phyloP scores from a whole-genome alignment of 108 stramenopile species.

The Discostella pseudostelligera region DNA sequence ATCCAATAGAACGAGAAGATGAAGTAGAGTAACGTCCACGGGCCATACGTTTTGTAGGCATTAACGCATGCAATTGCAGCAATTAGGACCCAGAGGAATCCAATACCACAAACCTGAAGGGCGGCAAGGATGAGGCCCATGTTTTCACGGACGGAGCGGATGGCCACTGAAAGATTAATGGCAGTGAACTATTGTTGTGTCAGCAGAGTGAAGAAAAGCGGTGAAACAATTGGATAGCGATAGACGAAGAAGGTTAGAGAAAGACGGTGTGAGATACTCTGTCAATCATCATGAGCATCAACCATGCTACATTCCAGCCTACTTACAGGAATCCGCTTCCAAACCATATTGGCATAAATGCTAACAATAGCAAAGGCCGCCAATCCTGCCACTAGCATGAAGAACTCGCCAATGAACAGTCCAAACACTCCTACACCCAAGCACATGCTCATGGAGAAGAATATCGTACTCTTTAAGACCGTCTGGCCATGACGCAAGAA shows the following conservation, averaged over 20 bases:
- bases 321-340: background rate
- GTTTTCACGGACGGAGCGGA: constrained; percentile 52
- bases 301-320: too few species aligned
- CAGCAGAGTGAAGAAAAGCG: too few species aligned
- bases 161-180: constrained; percentile 23
- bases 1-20: constrained; percentile 63
- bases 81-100: constrained; percentile 53
- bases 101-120: constrained; percentile 37
- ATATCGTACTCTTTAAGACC: constrained; percentile 45
- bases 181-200: background rate
- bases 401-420: constrained; percentile 10
- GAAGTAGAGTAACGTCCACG: background rate
- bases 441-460: constrained; percentile 36
- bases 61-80: constrained; percentile 4
- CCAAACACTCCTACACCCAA: constrained; percentile 39
- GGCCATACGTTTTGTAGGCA: background rate
- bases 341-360: background rate
- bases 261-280: background rate
- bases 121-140: constrained; percentile 48
- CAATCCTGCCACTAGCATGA: constrained; percentile 10
- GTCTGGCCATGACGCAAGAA: background rate
- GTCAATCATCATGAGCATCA: too few species aligned
- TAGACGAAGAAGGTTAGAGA: background rate
- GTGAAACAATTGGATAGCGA: too few species aligned
- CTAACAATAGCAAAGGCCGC: background rate